Conservation (phyloP, 805 yeast genomes). For the Wickerhamomyces xylosicus region DNA sequence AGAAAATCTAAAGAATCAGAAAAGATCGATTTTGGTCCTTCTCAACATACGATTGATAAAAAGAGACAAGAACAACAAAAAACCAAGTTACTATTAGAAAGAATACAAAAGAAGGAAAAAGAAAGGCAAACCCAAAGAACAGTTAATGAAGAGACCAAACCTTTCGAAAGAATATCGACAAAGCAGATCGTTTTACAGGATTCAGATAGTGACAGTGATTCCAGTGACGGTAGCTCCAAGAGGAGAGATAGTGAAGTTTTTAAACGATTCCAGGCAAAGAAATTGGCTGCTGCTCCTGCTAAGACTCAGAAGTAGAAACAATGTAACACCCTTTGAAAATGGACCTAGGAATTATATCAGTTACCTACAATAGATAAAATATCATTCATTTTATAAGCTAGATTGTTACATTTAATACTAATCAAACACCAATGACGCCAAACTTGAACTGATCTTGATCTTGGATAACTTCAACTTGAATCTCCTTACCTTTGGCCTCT, state of each 20-base stretch:
- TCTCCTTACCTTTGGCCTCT: slow-evolving; percentile 13
- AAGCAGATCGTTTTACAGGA: background rate
- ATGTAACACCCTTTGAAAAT: too few species aligned
- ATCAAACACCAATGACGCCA: slow-evolving; percentile 7
- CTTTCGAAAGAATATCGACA: background rate
- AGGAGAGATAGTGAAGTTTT: background rate
- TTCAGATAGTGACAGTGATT: background rate
- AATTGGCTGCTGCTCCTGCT: too few species aligned
- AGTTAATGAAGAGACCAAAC: background rate
- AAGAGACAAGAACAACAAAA: background rate
- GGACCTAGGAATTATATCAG: too few species aligned
- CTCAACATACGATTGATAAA: background rate
- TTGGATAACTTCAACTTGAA: slow-evolving; percentile 4
- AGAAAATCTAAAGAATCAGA: slow-evolving; percentile 1
- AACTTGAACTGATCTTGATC: slow-evolving; percentile 4
- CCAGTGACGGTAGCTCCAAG: background rate
- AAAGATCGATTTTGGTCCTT: background rate
- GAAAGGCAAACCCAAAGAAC: too few species aligned
- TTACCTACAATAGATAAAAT: background rate
- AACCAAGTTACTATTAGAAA: background rate
- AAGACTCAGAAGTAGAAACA: too few species aligned
- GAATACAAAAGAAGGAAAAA: background rate
- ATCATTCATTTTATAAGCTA: too few species aligned
- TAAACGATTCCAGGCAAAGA: background rate
- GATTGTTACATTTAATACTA: background rate